Percentiles rank a stretch among this genome's conserved stretches.
Conservation (phyloP, 1,284 basidiomycete genomes). For the Golubevia pallescens region DNA sequence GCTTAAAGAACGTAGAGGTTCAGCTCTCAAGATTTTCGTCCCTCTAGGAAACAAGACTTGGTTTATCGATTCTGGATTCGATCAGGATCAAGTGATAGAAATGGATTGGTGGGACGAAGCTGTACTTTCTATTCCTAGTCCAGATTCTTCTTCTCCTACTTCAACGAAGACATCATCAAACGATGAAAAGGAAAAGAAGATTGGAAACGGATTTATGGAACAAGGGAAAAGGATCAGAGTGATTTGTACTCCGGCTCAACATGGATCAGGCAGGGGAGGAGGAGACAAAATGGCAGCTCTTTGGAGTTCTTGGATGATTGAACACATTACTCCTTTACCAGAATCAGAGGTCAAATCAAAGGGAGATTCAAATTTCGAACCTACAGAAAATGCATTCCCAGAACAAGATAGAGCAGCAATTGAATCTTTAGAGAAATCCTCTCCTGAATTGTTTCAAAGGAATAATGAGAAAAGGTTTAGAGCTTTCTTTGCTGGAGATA, state of each 20-base stretch:
- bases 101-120: slow-evolving; percentile 1
- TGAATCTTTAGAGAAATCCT: too few species aligned
- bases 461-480: not conserved
- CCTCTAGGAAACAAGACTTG: not conserved
- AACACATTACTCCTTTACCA: not conserved
- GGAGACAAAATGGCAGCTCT: too few species aligned
- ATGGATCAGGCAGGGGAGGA: too few species aligned
- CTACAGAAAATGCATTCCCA: too few species aligned
- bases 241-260: too few species aligned
- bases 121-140: not conserved
- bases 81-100: not conserved
- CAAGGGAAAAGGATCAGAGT: too few species aligned
- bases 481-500: too few species aligned
- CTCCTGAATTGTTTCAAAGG: too few species aligned
- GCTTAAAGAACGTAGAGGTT: not conserved
- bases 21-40: slow-evolving; percentile 1
- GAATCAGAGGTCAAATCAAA: too few species aligned
- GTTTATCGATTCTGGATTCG: slow-evolving; percentile 8
- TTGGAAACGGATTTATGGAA: not conserved
- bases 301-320: too few species aligned
- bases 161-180: not conserved
- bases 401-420: too few species aligned
- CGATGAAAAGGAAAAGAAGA: not conserved
- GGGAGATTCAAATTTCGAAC: too few species aligned
- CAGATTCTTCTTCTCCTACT: not conserved